Percentiles rank a stretch among this genome's conserved stretches.
Conservation (phyloP, 2,329 filamentous ascomycete genomes). For the Ophiostoma tasmaniense region DNA sequence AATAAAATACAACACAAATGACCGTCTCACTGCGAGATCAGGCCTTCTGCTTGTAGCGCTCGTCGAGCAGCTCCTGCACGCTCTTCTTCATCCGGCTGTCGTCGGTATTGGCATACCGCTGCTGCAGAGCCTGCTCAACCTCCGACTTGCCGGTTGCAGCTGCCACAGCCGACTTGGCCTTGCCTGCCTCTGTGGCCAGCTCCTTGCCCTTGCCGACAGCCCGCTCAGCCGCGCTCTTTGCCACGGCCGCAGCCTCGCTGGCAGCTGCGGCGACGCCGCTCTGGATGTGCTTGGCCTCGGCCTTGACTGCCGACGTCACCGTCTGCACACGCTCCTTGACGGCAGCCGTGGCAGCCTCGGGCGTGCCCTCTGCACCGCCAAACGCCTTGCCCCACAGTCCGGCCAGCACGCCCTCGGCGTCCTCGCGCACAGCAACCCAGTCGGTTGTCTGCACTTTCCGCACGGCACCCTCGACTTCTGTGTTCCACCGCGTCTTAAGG, state of each 20-base stretch:
- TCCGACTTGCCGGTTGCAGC: constrained; percentile 25
- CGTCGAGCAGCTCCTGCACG: constrained; percentile 44
- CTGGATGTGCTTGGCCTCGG: constrained; percentile 24
- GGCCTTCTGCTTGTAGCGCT: constrained; percentile 40
- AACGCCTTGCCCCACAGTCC: constrained; percentile 37
- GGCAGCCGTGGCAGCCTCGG: constrained; percentile 23
- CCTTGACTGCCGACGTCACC: constrained; percentile 27
- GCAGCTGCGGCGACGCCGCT: constrained; percentile 20
- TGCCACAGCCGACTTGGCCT: constrained; percentile 1
- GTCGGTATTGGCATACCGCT: constrained; percentile 42
- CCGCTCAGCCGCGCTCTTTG: constrained; percentile 33
- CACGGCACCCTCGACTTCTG: constrained; percentile 59
- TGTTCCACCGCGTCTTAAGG: constrained; percentile 71
- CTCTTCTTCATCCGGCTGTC: constrained; percentile 35
- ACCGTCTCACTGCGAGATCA: background rate
- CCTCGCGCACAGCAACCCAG: constrained; percentile 55
- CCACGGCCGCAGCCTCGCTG: constrained; percentile 31
- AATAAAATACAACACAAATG: background rate
- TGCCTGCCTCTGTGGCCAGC: constrained; percentile 5
- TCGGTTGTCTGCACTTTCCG: constrained; percentile 57
- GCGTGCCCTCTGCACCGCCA: constrained; percentile 31
- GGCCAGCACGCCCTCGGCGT: constrained; percentile 42
- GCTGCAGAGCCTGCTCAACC: constrained; percentile 41
- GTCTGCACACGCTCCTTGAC: constrained; percentile 20
- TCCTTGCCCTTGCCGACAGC: constrained; percentile 36